Evolutionary conservation across 441 rosid species (phyloP).

Genomic region (Bruguiera hainesii): DNA sequence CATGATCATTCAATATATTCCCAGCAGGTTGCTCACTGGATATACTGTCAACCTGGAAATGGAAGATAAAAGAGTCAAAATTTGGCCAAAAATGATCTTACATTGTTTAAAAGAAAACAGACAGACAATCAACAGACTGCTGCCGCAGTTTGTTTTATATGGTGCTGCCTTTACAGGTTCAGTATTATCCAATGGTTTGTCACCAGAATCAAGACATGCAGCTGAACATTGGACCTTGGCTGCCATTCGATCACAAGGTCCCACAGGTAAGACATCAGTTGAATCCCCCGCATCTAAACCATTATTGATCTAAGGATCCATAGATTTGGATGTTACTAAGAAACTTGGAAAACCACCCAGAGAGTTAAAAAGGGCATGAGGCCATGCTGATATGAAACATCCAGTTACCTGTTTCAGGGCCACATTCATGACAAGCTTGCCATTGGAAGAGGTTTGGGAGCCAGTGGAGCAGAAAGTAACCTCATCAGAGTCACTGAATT

Average conservation of each 20-base stretch:
- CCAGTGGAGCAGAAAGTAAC: neutral
- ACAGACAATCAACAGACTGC: slow-evolving; percentile 30
- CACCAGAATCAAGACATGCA: slow-evolving; percentile 19
- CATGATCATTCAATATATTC: slow-evolving; percentile 21
- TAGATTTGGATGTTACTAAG: slow-evolving; percentile 20
- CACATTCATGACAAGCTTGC: neutral
- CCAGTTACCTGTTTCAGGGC: slow-evolving; percentile 39
- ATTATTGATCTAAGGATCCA: slow-evolving; percentile 28
- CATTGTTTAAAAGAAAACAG: neutral
- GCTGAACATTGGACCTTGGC: slow-evolving; percentile 10
- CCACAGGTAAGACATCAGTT: neutral
- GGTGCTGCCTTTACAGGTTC: slow-evolving; percentile 12
- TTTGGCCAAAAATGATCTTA: neutral
- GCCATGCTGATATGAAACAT: slow-evolving; percentile 13
- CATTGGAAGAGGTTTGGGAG: no score
- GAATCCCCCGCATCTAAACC: slow-evolving; percentile 18
- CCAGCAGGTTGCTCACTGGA: slow-evolving; percentile 7
- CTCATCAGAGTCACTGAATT: slow-evolving; percentile 18
- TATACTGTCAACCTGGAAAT: slow-evolving; percentile 32
- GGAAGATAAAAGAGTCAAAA: slow-evolving; percentile 25
- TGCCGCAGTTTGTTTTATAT: slow-evolving; percentile 20
- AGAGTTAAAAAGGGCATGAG: neutral
- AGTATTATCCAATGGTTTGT: slow-evolving; percentile 4
- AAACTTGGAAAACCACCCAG: neutral
- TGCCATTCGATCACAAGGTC: slow-evolving; percentile 9